Percentiles rank a stretch among this genome's conserved stretches.
phyloP scores from a whole-genome alignment of 805 yeast species.

The Pichia phayaonensis region DNA sequence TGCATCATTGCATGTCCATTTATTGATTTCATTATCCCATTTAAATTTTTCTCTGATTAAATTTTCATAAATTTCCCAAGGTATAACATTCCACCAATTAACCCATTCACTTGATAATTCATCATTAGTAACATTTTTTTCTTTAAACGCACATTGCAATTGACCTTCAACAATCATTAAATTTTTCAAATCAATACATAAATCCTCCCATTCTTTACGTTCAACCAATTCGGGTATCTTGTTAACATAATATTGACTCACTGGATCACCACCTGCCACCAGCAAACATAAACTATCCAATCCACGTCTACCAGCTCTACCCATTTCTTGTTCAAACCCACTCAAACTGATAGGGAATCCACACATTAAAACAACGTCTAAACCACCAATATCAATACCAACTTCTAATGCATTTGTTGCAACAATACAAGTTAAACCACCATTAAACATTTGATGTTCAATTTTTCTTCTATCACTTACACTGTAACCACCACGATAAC shows the following conservation, averaged over 20 bases:
- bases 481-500: constrained; percentile 93
- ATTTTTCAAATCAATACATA: constrained; percentile 55
- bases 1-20: constrained; percentile 47
- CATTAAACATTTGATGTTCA: constrained; percentile 85
- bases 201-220: constrained; percentile 43
- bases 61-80: constrained; percentile 17
- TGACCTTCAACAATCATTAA: constrained; percentile 67
- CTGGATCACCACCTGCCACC: constrained; percentile 76
- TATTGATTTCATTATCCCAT: constrained; percentile 34
- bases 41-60: constrained; percentile 29
- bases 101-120: constrained; percentile 17
- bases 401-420: constrained; percentile 94
- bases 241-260: constrained; percentile 75
- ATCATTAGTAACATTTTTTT: constrained; percentile 45
- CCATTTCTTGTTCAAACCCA: constrained; percentile 91
- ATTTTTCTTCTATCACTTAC: constrained; percentile 78
- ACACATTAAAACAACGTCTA: constrained; percentile 86
- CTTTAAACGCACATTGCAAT: constrained; percentile 80
- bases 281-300: constrained; percentile 79
- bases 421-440: constrained; percentile 75
- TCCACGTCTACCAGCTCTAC: constrained; percentile 90
- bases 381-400: constrained; percentile 89
- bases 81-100: constrained; percentile 12
- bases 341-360: constrained; percentile 89
- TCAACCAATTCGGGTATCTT: constrained; percentile 55